Conservation (phyloP, 179 eudicot genomes). For the Pouteria campechiana region DNA sequence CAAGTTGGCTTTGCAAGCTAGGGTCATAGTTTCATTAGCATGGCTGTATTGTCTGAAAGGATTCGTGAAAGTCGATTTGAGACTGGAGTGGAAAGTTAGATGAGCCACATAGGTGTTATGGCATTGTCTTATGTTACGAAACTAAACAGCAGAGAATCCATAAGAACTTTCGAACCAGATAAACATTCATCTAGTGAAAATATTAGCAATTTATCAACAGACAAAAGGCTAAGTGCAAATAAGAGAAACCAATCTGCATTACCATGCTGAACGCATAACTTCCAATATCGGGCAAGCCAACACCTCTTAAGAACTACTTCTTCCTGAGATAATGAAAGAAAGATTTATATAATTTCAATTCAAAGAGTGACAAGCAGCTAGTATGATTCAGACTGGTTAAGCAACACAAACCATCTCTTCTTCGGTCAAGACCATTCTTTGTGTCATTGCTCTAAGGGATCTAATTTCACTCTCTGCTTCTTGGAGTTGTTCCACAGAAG, state of each 20-base stretch:
- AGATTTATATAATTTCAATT: not conserved
- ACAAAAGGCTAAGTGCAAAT: not conserved
- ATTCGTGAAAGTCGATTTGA: no score
- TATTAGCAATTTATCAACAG: not conserved
- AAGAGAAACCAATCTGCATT: constrained; percentile 7
- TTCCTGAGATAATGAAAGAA: constrained; percentile 49
- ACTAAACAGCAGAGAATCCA: no score
- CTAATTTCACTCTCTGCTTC: constrained; percentile 48
- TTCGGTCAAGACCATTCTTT: constrained; percentile 65
- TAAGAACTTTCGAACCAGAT: no score
- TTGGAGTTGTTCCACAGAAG: constrained; percentile 53
- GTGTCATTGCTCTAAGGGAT: constrained; percentile 51
- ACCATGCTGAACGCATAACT: constrained; percentile 67
- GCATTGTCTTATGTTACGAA: no score
- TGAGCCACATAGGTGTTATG: no score
- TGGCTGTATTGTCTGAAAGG: no score
- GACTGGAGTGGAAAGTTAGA: no score
- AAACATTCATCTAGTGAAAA: no score
- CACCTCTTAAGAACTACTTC: constrained; percentile 98
- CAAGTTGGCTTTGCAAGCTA: no score
- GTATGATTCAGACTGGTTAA: no score
- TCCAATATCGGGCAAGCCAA: constrained; percentile 97
- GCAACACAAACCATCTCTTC: constrained; percentile 79
- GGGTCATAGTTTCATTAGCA: no score
- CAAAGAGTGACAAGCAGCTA: not conserved